Base-by-base conservation (phyloP, 75 land plant genomes). In the Cunninghamia lanceolata region DNA sequence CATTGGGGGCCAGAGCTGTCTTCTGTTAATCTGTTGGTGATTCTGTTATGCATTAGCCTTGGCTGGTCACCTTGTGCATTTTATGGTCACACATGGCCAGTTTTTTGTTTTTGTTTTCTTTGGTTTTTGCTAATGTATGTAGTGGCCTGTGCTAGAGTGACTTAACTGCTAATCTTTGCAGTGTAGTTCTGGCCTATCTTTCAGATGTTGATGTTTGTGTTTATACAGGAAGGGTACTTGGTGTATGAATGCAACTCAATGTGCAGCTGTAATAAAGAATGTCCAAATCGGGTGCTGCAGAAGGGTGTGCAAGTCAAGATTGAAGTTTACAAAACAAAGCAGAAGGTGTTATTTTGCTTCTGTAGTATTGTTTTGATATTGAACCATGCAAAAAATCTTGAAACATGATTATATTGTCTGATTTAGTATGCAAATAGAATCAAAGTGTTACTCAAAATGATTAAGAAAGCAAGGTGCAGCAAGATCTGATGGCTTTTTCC, bases 201-300 rank as follows among this genome's bases (percentile, higher is more conserved):
- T 34, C 73, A 38, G 82, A 86, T 35, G 6, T 78, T 50, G 85
- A 50, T 63, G 71, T 89, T 11, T 84, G 13, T 86, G 25, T 76
- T 34, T 85, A 28, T 85, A 73, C 93, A 98, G 99, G 99, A 95
- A 86, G 99, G 99, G 34, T 95, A 93, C 80, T 90, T 94, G 85
- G 94, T 96, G 32, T 98, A 98, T 88, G 99, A 98, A 88, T 98
- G 99, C 93, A 98, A 98, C 87, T 88, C 92, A 30, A 89, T 84
- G 86, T 98, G 99, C 88, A 89, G 85, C 43, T 98, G 99, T 86
- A 70, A 87, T 59, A 89, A 87, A 40, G 42, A 87, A 30, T 98
- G 99, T 86, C 93, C 86, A 0, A 98, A 98, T 87, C 94, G 99
- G 53, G 95, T 98, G 42, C 88, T 98, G 86, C 99, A 98, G 85